Evolutionary conservation across 2,329 filamentous ascomycete genomes (phyloP).

Genomic region (Trichoderma atrobrunneum): DNA sequence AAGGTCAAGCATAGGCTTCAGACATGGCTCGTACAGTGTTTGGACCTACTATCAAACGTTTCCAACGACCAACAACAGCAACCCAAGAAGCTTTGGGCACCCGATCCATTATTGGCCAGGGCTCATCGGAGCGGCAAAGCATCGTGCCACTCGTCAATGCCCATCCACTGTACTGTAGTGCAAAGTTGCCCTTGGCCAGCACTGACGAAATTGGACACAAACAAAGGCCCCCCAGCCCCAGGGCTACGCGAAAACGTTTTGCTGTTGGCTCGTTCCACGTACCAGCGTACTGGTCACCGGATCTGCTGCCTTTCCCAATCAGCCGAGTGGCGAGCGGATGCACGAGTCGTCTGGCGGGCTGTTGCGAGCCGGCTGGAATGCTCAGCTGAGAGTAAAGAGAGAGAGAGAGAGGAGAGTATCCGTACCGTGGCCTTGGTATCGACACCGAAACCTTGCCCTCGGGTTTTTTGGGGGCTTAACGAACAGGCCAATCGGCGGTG

Average conservation of each 20-base stretch:
- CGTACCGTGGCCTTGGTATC: slow-evolving; percentile 13
- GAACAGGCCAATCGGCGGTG: neutral
- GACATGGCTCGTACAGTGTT: neutral
- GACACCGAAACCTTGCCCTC: slow-evolving; percentile 10
- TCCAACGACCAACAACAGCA: neutral
- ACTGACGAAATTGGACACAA: neutral
- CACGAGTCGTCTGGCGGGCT: neutral
- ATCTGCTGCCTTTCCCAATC: neutral
- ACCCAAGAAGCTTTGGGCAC: neutral
- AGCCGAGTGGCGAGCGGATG: neutral
- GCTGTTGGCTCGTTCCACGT: neutral
- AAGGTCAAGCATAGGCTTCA: neutral
- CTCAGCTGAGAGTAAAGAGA: neutral
- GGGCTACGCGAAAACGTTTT: neutral
- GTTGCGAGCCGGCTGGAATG: slow-evolving; percentile 1
- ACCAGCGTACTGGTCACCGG: slow-evolving; percentile 7
- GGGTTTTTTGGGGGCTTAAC: neutral
- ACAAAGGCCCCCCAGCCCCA: neutral
- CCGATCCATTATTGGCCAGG: neutral
- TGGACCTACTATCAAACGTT: neutral
- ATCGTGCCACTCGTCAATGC: neutral
- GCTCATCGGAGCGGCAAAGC: neutral
- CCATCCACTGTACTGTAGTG: neutral
- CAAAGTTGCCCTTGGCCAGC: neutral
- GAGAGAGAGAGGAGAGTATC: neutral